Evolutionary conservation across 306 rosid genomes (phyloP).

Genomic region (Vicia villosa): DNA sequence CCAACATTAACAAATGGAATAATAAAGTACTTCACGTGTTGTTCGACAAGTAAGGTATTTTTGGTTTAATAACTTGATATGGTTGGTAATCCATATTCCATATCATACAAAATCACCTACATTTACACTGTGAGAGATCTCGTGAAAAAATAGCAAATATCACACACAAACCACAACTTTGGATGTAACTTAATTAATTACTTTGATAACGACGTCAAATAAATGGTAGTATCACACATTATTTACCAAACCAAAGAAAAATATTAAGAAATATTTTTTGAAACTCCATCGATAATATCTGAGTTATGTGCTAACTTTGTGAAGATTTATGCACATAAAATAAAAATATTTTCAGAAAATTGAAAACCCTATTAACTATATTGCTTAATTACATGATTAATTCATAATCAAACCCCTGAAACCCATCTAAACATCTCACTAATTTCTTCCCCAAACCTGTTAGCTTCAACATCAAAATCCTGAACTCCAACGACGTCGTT

Average conservation of each 20-base stretch:
- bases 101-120: neutral
- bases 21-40: neutral
- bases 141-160: neutral
- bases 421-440: conserved; percentile 82
- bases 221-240: no score
- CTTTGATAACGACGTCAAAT: neutral
- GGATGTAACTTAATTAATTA: neutral
- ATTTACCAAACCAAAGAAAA: neutral
- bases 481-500: conserved; percentile 48
- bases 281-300: neutral
- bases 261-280: neutral
- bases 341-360: neutral
- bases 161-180: neutral
- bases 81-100: conserved; percentile 19
- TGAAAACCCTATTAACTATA: neutral
- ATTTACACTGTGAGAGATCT: neutral
- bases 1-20: neutral
- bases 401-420: conserved; percentile 58
- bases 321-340: neutral
- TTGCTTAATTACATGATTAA: neutral
- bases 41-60: neutral
- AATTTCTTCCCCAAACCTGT: conserved; percentile 68
- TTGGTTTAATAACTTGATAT: neutral
- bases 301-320: neutral
- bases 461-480: conserved; percentile 60